Conservation (phyloP, 768 basidiomycete genomes). For the Bullera alba region DNA sequence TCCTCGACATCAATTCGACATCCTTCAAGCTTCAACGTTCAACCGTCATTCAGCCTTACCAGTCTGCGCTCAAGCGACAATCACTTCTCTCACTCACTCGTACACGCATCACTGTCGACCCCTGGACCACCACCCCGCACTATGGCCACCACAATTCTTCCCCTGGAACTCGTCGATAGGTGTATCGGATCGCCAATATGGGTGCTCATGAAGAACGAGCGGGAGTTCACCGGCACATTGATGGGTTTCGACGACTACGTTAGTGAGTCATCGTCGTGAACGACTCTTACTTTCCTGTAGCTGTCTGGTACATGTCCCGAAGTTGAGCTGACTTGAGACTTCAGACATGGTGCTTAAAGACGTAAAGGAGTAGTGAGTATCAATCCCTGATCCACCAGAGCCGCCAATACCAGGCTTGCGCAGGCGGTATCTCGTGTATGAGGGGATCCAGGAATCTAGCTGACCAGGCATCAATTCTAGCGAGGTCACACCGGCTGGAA, state of each 20-base stretch:
- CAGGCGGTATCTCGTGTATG: too few relatives aligned
- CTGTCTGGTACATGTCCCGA: not conserved
- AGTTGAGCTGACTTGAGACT: not conserved
- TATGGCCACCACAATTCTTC: conserved; percentile 91
- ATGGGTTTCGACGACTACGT: conserved; percentile 98
- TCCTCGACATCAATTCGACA: too few relatives aligned
- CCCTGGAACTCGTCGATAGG: conserved; percentile 92
- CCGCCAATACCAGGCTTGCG: not conserved
- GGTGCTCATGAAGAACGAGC: conserved; percentile 97
- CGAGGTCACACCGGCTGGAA: conserved; percentile 71
- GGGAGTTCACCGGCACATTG: conserved; percentile 91
- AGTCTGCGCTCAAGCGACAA: too few relatives aligned
- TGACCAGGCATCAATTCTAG: conserved; percentile 49
- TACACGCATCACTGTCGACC: too few relatives aligned
- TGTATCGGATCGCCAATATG: conserved; percentile 96
- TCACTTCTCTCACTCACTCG: too few relatives aligned
- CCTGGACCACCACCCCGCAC: not conserved
- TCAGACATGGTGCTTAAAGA: conserved; percentile 64
- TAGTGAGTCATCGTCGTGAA: conserved; percentile 61
- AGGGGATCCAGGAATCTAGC: not conserved
- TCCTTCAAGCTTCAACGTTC: too few relatives aligned
- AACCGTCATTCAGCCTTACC: too few relatives aligned
- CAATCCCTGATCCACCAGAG: not conserved
- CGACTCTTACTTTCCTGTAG: not conserved
- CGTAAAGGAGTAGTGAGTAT: conserved; percentile 84